Evolutionary conservation across 345 rosid genomes (phyloP).

Genomic region (Geranium brycei): DNA sequence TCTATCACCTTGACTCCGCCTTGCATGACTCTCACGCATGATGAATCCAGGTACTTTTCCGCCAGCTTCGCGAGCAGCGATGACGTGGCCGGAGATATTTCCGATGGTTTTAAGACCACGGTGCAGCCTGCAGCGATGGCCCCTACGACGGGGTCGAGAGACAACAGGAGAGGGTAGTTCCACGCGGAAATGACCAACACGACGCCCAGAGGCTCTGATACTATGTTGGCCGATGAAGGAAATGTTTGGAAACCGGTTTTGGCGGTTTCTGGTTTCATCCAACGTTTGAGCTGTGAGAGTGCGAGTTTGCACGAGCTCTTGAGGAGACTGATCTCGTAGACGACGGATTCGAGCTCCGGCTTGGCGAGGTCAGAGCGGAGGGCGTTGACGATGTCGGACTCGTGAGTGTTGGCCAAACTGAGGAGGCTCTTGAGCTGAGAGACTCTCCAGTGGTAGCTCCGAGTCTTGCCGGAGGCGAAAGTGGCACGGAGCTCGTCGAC

Average conservation of each 20-base stretch:
- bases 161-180: constrained; percentile 78
- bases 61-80: constrained; percentile 51
- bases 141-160: constrained; percentile 86
- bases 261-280: constrained; percentile 80
- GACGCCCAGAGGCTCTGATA: constrained; percentile 58
- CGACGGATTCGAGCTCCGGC: constrained; percentile 57
- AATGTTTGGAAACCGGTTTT: constrained; percentile 62
- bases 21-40: constrained; percentile 63
- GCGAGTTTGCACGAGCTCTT: constrained; percentile 48
- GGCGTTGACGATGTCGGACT: constrained; percentile 54
- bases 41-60: constrained; percentile 51
- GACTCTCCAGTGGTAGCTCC: constrained; percentile 61
- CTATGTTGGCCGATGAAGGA: constrained; percentile 49
- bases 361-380: constrained; percentile 66
- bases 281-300: constrained; percentile 48
- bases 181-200: constrained; percentile 86
- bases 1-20: constrained; percentile 34
- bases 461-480: constrained; percentile 49
- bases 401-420: constrained; percentile 42
- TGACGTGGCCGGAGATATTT: constrained; percentile 68
- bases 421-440: constrained; percentile 48
- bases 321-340: constrained; percentile 56
- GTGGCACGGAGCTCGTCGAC: constrained; percentile 37
- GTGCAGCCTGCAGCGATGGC: constrained; percentile 95
- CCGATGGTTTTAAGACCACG: constrained; percentile 84